Conservation (phyloP, 176 grass and related monocot genomes). For the Dendrocalamus sinicus region DNA sequence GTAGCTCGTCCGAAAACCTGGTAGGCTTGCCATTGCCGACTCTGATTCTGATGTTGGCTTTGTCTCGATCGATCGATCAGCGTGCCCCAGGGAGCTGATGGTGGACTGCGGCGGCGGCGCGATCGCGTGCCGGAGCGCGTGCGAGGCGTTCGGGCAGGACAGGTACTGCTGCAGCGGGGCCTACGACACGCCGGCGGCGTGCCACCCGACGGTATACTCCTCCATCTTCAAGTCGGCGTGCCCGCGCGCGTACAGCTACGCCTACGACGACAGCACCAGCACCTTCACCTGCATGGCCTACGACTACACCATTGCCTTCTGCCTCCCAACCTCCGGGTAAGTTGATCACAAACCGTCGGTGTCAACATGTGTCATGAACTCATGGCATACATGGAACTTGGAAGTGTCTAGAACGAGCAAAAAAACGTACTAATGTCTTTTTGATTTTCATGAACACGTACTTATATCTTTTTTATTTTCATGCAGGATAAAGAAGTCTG, state of each 20-base stretch:
- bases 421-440: no score
- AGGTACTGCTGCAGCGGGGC: constrained; percentile 86
- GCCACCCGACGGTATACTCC: constrained; percentile 72
- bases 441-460: no score
- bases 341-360: background rate
- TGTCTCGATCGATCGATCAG: background rate
- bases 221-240: constrained; percentile 89
- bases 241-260: constrained; percentile 93
- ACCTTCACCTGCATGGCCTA: constrained; percentile 85
- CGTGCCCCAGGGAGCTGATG: constrained; percentile 76
- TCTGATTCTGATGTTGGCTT: background rate
- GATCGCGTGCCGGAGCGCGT: constrained; percentile 83
- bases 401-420: background rate
- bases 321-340: constrained; percentile 53
- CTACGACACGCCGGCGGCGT: constrained; percentile 66
- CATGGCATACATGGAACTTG: background rate
- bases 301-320: constrained; percentile 88
- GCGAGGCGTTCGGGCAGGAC: constrained; percentile 81
- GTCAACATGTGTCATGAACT: background rate
- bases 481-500: constrained; percentile 57
- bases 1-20: background rate
- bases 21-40: background rate
- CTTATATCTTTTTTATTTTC: no score
- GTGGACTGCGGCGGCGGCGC: constrained; percentile 62
- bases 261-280: constrained; percentile 83